Evolutionary conservation across 129 eudicot species (phyloP), one percentile per base, ranked within the genome.

Genomic region (Arctium minus): DNA sequence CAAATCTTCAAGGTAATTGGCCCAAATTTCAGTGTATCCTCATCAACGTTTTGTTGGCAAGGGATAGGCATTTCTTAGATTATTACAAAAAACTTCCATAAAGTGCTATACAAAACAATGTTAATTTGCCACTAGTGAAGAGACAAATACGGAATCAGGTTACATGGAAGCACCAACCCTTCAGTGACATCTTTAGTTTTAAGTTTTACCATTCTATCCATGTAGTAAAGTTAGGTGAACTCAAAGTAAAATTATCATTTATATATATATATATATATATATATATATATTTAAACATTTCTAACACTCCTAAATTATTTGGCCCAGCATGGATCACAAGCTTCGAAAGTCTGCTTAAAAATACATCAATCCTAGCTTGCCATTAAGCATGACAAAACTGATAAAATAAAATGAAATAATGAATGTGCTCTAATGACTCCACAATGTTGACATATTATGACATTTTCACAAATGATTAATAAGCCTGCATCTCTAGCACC

Each of bases 401-500:
- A 76, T 39, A 40, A 60, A 75, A 75, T 75, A 22, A 8, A 60
- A n/a, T 13, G 74, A 56, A 35, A 73, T 42, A 74, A 1, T 74
- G 1, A n/a, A 31, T 18, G 30, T 39, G 17, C 65, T 29, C 29
- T 7, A 78, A 12, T 2, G 37, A 37, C 38, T 78, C 74, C 74
- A 64, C 30, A 67, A 79, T 77, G 81, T 36, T 62, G 53, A 62
- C 72, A n/a, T 40, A 65, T 37, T 22, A 38, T 27, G 36, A 10
- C 77, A 70, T 29, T 76, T 37, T 83, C 36, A 46, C 62, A 69
- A 46, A 48, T 69, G 17, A 77, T 70, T 70, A 32, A 69, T 62
- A 76, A 36, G 13, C 1, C 39, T 70, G 77, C 72, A 56, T 72
- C 67, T 68, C n/a, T 79, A 79, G 33, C 48, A 81, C 80, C 73